Percentiles rank a stretch among this genome's conserved stretches.
Evolutionary conservation across 805 yeast species (phyloP).

Genomic region (Grigorovia jiainica): DNA sequence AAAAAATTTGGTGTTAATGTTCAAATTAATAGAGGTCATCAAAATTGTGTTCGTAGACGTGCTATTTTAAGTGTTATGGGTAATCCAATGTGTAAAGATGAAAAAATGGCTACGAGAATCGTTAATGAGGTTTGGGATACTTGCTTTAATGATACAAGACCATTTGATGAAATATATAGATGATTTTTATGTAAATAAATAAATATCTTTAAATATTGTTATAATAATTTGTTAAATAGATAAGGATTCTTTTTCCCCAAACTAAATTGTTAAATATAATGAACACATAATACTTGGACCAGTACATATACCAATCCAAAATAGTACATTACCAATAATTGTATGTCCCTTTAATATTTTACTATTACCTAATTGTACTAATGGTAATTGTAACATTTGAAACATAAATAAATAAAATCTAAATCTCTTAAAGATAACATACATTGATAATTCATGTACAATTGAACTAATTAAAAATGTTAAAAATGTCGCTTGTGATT

Average conservation of each 20-base stretch:
- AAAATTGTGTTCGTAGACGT: constrained; percentile 80
- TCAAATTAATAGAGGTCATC: constrained; percentile 63
- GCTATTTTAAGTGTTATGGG: constrained; percentile 78
- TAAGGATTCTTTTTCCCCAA: no score
- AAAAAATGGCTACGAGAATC: constrained; percentile 64
- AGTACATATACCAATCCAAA: constrained; percentile 85
- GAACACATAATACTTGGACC: constrained; percentile 89
- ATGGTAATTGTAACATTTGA: constrained; percentile 85
- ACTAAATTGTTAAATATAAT: constrained; percentile 48
- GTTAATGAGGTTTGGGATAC: constrained; percentile 87
- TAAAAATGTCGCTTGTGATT: constrained; percentile 58
- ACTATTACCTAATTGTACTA: constrained; percentile 55
- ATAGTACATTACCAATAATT: constrained; percentile 66
- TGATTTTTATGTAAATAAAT: constrained; percentile 14
- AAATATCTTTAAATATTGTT: neutral
- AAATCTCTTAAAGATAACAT: constrained; percentile 68
- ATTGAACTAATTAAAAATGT: constrained; percentile 74
- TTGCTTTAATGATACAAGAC: constrained; percentile 91
- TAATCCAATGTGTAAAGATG: constrained; percentile 71
- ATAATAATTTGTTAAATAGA: neutral
- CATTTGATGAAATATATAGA: constrained; percentile 85
- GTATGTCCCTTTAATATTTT: constrained; percentile 45
- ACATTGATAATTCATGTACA: constrained; percentile 91
- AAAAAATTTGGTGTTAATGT: constrained; percentile 40
- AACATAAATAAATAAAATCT: constrained; percentile 72